These are phyloP conservation scores for Alternaria arbusti DNA, from an alignment of 2,329 filamentous ascomycete species.

Conservation along the genomic window DNA sequence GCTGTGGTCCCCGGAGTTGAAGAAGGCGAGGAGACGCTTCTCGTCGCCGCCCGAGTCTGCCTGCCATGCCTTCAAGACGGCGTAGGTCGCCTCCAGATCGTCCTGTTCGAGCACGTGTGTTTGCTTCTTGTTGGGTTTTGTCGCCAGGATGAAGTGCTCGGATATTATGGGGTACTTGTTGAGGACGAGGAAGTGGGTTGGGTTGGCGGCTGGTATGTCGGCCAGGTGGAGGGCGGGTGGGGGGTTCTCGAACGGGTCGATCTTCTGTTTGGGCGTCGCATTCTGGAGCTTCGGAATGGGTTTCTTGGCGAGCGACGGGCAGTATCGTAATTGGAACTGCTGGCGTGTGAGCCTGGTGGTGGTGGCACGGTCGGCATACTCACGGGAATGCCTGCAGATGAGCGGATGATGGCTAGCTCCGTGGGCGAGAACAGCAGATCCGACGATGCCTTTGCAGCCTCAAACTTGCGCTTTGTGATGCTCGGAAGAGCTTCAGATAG, in stretches of 20 bases:
- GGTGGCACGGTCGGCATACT: constrained; percentile 19
- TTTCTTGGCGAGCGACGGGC: constrained; percentile 71
- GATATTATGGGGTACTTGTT: constrained; percentile 78
- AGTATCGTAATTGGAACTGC: constrained; percentile 78
- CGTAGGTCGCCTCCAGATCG: constrained; percentile 67
- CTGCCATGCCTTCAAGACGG: constrained; percentile 66
- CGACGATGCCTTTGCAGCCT: constrained; percentile 41
- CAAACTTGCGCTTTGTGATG: constrained; percentile 48
- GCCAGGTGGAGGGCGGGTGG: constrained; percentile 61
- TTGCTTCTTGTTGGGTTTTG: constrained; percentile 68
- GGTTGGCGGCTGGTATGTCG: constrained; percentile 50
- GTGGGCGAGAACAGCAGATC: constrained; percentile 50
- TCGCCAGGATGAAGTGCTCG: constrained; percentile 75
- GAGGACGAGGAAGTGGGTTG: constrained; percentile 69
- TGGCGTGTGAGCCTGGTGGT: constrained; percentile 16
- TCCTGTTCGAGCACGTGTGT: constrained; percentile 65
- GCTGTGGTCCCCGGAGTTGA: constrained; percentile 72
- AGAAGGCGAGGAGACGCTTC: constrained; percentile 67
- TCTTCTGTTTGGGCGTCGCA: constrained; percentile 30
- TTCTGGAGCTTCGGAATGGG: constrained; percentile 56
- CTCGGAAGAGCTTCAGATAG: constrained; percentile 44
- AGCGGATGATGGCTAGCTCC: constrained; percentile 48
- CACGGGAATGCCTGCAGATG: constrained; percentile 47
- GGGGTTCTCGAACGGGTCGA: constrained; percentile 71
- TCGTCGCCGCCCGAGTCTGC: constrained; percentile 22